A percentile compares a stretch with the other conserved stretches of the same genome.
These are phyloP conservation scores for Croton laevigatus DNA, from an alignment of 441 rosid genomes.

Conservation along the genomic window DNA sequence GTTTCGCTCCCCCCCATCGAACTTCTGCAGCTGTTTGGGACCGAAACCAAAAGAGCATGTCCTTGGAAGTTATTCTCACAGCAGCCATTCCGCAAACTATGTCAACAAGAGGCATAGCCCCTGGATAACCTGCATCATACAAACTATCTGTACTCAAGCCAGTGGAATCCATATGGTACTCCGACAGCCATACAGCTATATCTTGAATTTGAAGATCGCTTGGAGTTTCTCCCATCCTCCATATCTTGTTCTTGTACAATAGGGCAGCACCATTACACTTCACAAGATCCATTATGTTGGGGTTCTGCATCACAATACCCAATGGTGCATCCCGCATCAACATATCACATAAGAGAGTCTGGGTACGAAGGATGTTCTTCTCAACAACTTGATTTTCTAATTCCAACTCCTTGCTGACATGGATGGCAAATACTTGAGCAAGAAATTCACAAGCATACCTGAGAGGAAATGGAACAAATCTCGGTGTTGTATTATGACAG, in stretches of 20 bases:
- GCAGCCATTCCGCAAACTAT: constrained; percentile 95
- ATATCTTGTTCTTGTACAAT: constrained; percentile 61
- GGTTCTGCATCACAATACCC: constrained; percentile 79
- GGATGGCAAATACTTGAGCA: constrained; percentile 93
- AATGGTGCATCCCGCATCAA: constrained; percentile 91
- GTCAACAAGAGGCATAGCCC: constrained; percentile 65
- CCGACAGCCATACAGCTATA: constrained; percentile 68
- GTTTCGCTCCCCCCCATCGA: constrained; percentile 97
- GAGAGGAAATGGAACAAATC: constrained; percentile 96
- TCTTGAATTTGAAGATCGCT: constrained; percentile 64
- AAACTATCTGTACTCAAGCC: constrained; percentile 95
- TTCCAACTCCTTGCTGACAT: constrained; percentile 87
- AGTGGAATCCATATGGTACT: constrained; percentile 85
- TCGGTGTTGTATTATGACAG: constrained; percentile 79
- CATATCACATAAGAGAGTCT: constrained; percentile 94
- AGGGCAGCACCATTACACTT: constrained; percentile 95
- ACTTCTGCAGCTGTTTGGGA: constrained; percentile 81
- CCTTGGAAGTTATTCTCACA: constrained; percentile 74
- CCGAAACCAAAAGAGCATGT: constrained; percentile 92
- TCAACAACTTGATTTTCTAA: constrained; percentile 81
- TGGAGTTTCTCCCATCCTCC: constrained; percentile 77
- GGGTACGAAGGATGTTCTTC: constrained; percentile 87
- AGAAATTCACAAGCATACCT: constrained; percentile 97
- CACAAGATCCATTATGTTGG: constrained; percentile 88
- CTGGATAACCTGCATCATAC: constrained; percentile 83